Conservation (phyloP, 164 flowering plant species). For the Santalum album region DNA sequence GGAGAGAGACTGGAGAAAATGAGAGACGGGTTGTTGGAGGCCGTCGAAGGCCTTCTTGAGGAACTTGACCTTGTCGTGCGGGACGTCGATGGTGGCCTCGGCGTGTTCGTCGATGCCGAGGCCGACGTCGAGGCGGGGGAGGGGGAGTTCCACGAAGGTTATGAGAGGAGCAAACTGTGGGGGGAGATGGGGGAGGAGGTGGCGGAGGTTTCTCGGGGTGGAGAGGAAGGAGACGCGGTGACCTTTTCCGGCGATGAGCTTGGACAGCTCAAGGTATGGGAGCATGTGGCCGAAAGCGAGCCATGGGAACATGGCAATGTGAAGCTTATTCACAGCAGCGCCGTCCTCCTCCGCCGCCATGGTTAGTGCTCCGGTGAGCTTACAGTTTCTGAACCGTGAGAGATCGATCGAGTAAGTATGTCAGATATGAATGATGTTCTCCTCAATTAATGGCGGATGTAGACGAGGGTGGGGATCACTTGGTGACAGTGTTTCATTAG, state of each 20-base stretch:
- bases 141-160: conserved; percentile 12
- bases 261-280: conserved; percentile 33
- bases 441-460: too few species aligned
- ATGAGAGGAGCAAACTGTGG: conserved; percentile 1
- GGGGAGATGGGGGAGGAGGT: conserved; percentile 22
- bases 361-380: too few species aligned
- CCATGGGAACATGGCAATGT: conserved; percentile 30
- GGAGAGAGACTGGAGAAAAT: conserved; percentile 4
- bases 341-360: background rate
- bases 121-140: conserved; percentile 1
- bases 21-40: conserved; percentile 7
- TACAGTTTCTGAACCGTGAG: too few species aligned
- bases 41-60: conserved; percentile 17
- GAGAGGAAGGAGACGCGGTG: conserved; percentile 27
- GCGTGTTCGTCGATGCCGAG: conserved; percentile 14
- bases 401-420: too few species aligned
- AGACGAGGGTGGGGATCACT: too few species aligned
- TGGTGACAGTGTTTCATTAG: too few species aligned
- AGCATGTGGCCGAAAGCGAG: conserved; percentile 36
- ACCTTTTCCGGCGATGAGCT: conserved; percentile 28
- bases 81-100: conserved; percentile 26
- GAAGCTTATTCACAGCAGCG: background rate
- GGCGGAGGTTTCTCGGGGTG: conserved; percentile 21
- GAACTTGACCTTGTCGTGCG: conserved; percentile 7
- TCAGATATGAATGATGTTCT: too few species aligned